Conservation (phyloP, 2,329 filamentous ascomycete species). For the Escovopsis sp. region DNA sequence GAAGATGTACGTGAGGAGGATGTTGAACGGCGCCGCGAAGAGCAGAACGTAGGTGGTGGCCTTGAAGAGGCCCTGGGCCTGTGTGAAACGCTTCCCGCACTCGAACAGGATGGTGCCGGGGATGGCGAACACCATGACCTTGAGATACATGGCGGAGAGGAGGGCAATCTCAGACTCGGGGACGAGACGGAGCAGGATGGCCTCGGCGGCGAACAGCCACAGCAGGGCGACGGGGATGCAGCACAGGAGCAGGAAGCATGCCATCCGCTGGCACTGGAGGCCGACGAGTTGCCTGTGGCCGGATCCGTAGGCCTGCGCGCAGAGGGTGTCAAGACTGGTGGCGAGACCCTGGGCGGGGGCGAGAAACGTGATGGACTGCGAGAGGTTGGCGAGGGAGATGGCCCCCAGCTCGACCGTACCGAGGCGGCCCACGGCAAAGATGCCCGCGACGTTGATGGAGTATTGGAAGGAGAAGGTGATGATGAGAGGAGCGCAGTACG, state of each 20-base stretch:
- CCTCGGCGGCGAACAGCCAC: constrained; percentile 50
- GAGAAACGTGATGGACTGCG: constrained; percentile 63
- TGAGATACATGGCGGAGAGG: constrained; percentile 59
- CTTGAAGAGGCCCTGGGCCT: constrained; percentile 68
- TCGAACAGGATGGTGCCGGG: constrained; percentile 69
- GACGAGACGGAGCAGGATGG: constrained; percentile 38
- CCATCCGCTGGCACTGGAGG: constrained; percentile 68
- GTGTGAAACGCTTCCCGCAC: constrained; percentile 63
- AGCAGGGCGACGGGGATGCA: constrained; percentile 57
- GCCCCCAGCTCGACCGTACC: constrained; percentile 45
- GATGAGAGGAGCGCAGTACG: constrained; percentile 57
- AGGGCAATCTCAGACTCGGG: constrained; percentile 44
- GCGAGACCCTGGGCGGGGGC: constrained; percentile 73
- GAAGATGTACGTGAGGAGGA: constrained; percentile 62
- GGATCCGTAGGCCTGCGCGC: constrained; percentile 85
- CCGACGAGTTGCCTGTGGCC: constrained; percentile 81
- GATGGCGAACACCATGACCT: constrained; percentile 55
- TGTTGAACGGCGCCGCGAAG: constrained; percentile 62
- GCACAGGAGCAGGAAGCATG: constrained; percentile 58
- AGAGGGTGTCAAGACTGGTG: constrained; percentile 83
- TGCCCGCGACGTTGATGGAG: constrained; percentile 66
- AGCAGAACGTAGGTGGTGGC: constrained; percentile 66
- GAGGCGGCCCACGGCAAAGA: constrained; percentile 64
- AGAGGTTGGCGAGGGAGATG: constrained; percentile 49
- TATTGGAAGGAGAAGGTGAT: constrained; percentile 65